phyloP scores from a whole-genome alignment of 345 rosid genomes.

The Mangifera indica region DNA sequence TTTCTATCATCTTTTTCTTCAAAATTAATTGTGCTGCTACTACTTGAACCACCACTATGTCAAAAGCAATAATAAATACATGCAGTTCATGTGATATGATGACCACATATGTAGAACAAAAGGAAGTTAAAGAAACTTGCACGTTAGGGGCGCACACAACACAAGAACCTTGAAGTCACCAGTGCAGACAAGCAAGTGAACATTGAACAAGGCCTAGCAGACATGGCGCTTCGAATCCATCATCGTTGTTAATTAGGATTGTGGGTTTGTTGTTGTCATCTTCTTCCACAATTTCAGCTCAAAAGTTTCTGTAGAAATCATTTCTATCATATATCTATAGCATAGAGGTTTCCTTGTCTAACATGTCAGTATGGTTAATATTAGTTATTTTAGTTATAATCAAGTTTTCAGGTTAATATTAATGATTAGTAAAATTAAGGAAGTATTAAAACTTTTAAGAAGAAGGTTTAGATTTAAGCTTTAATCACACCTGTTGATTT shows the following conservation, averaged over 20 bases:
- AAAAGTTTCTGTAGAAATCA: not conserved
- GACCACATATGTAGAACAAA: not conserved
- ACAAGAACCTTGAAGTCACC: constrained; percentile 56
- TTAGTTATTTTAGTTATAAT: no score
- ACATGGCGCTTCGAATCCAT: constrained; percentile 88
- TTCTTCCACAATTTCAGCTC: not conserved
- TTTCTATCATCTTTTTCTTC: no score
- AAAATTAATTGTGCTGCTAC: not conserved
- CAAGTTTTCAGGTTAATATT: no score
- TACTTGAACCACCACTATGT: not conserved
- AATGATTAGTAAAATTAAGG: no score
- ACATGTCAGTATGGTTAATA: no score
- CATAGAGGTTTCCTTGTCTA: not conserved
- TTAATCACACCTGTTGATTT: no score
- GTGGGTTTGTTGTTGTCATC: constrained; percentile 26
- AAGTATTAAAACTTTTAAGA: no score
- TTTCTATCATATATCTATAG: not conserved
- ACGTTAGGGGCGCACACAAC: constrained; percentile 85
- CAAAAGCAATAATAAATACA: no score
- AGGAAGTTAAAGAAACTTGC: constrained; percentile 30
- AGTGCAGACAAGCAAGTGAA: constrained; percentile 63
- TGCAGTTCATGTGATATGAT: no score
- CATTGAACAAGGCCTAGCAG: constrained; percentile 60
- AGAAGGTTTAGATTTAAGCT: no score
- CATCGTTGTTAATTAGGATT: constrained; percentile 81